phyloP scores from a whole-genome alignment of 495 filamentous ascomycete species.

The Lasiosphaeria hispida region DNA sequence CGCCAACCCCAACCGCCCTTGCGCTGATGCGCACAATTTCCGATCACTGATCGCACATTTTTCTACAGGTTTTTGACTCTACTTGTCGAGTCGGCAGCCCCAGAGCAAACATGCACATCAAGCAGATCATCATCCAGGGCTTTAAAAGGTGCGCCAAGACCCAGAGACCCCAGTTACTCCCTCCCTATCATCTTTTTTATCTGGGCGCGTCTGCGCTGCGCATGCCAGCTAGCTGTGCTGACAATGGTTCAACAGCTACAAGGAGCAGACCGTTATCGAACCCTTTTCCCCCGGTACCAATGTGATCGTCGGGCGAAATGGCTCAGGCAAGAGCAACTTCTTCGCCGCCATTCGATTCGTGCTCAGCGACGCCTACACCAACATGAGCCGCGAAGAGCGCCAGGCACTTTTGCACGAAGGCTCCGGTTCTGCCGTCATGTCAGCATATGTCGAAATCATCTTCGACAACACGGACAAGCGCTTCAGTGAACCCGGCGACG shows the following conservation, averaged over 20 bases:
- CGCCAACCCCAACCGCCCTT: not conserved
- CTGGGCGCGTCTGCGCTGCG: not conserved
- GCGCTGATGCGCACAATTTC: conserved; percentile 15
- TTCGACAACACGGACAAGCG: conserved; percentile 97
- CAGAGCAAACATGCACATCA: conserved; percentile 82
- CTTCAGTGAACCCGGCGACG: conserved; percentile 89
- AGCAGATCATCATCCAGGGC: conserved; percentile 99
- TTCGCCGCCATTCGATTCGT: conserved; percentile 99
- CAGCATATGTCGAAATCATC: conserved; percentile 96
- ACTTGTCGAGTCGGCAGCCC: conserved; percentile 34
- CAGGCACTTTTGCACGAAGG: conserved; percentile 95
- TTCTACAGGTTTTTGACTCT: conserved; percentile 12
- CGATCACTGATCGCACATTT: conserved; percentile 5
- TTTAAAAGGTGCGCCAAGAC: conserved; percentile 80
- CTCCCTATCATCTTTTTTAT: not conserved
- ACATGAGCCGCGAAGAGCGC: conserved; percentile 94
- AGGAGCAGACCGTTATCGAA: conserved; percentile 97
- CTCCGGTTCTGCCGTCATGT: conserved; percentile 96
- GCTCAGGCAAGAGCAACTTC: conserved; percentile 99
- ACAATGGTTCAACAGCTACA: conserved; percentile 66
- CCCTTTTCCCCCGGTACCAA: conserved; percentile 98
- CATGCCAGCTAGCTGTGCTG: conserved; percentile 9
- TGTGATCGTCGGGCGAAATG: conserved; percentile 98
- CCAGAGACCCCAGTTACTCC: conserved; percentile 1
- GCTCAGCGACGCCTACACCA: conserved; percentile 94